These are phyloP conservation scores for Aspergillus sclerotioniger DNA, from an alignment of 495 filamentous ascomycete genomes.

Conservation along the genomic window DNA sequence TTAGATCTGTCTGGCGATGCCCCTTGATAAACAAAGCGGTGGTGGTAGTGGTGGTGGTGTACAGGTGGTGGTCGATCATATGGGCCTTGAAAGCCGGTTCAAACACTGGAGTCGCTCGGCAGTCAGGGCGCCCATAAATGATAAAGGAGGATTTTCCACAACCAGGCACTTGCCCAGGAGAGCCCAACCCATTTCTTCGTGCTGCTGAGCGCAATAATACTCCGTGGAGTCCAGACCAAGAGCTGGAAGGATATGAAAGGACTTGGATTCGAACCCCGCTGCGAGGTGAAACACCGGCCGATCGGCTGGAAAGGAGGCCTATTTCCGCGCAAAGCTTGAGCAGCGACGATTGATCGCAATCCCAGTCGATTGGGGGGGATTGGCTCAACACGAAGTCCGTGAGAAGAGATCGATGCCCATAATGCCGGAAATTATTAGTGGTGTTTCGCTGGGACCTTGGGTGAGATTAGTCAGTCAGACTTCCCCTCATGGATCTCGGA, in stretches of 20 bases:
- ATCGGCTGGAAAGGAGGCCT: neutral
- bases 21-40: no score
- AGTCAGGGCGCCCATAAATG: no score
- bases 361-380: neutral
- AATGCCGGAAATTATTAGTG: slow-evolving; percentile 1
- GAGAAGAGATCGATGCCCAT: neutral
- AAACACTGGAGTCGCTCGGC: no score
- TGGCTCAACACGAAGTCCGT: no score
- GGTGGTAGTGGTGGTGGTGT: no score
- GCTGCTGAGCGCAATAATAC: no score
- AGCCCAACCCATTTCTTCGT: no score
- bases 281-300: slow-evolving; percentile 5
- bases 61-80: no score
- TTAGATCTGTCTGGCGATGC: no score
- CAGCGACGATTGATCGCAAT: neutral
- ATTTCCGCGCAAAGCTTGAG: slow-evolving; percentile 4
- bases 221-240: neutral
- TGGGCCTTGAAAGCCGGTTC: no score
- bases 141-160: no score
- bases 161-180: no score
- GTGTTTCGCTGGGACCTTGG: neutral
- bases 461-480: neutral
- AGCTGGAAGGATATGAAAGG: neutral
- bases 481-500: slow-evolving; percentile 2
- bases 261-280: neutral